Evolutionary conservation across 1,284 basidiomycete species (phyloP).

Genomic region (Cutaneotrichosporon sp.): DNA sequence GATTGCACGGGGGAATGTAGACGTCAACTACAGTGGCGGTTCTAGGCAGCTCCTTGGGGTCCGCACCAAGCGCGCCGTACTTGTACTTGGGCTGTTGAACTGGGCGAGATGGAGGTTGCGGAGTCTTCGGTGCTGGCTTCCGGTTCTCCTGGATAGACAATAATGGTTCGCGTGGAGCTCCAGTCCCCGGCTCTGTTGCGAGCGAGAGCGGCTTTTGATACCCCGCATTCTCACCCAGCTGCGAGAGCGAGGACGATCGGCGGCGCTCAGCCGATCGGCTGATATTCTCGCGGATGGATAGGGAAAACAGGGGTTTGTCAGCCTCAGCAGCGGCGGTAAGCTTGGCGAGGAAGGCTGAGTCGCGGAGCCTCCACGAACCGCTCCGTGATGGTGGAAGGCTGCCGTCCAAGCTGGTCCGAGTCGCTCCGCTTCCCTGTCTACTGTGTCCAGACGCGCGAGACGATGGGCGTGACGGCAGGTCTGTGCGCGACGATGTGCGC

Average conservation of each 20-base stretch:
- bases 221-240: neutral
- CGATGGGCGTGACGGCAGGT: neutral
- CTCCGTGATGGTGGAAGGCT: neutral
- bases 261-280: neutral
- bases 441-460: neutral
- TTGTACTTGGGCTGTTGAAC: neutral
- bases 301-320: neutral
- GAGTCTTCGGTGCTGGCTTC: neutral
- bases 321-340: conserved; percentile 13
- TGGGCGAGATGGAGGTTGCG: neutral
- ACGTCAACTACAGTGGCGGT: neutral
- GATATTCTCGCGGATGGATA: neutral
- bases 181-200: too few relatives aligned
- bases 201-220: too few relatives aligned
- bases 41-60: neutral
- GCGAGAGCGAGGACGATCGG: neutral
- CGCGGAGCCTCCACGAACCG: neutral
- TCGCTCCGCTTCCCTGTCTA: neutral
- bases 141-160: neutral
- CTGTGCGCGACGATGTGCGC: conserved; percentile 5
- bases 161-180: neutral
- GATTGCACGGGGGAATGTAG: neutral
- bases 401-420: neutral
- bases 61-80: neutral
- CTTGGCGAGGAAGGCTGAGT: conserved; percentile 21